Conservation (phyloP, 169 alveolate genomes). For the Miamiensis avidus region DNA sequence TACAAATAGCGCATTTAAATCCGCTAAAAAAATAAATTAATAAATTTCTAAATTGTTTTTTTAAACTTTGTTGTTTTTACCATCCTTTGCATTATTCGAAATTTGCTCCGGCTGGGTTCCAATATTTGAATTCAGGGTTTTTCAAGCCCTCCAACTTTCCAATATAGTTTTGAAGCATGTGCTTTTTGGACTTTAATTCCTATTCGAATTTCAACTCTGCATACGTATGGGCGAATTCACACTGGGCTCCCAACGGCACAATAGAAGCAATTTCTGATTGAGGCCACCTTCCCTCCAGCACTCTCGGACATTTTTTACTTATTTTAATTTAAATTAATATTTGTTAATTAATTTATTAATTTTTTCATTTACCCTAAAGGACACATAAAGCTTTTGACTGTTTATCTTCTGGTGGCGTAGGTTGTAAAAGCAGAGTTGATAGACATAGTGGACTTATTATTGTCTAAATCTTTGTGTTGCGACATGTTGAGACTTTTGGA, state of each 20-base stretch:
- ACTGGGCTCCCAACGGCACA: slow-evolving; percentile 38
- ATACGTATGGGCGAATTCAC: slow-evolving; percentile 42
- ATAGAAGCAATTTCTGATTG: slow-evolving; percentile 18
- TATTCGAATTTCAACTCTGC: slow-evolving; percentile 33
- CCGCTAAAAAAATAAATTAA: too few species aligned
- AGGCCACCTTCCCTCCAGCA: slow-evolving; percentile 41
- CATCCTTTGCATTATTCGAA: slow-evolving; percentile 43
- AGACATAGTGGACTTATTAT: neutral
- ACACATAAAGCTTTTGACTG: neutral
- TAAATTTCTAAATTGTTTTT: too few species aligned
- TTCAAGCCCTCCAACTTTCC: neutral
- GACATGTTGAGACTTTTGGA: neutral
- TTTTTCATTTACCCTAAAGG: neutral
- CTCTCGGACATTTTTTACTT: slow-evolving; percentile 31
- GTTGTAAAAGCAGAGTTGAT: neutral
- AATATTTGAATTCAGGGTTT: slow-evolving; percentile 6
- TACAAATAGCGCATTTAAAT: too few species aligned
- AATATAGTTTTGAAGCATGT: neutral
- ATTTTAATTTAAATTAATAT: too few species aligned
- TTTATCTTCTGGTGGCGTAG: neutral
- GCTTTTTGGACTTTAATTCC: slow-evolving; percentile 28
- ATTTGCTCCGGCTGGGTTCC: slow-evolving; percentile 40
- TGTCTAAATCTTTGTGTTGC: neutral
- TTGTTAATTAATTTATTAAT: too few species aligned
- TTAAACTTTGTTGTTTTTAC: too few species aligned